Conservation (phyloP, 2,329 filamentous ascomycete species). For the Neonectria hederae region DNA sequence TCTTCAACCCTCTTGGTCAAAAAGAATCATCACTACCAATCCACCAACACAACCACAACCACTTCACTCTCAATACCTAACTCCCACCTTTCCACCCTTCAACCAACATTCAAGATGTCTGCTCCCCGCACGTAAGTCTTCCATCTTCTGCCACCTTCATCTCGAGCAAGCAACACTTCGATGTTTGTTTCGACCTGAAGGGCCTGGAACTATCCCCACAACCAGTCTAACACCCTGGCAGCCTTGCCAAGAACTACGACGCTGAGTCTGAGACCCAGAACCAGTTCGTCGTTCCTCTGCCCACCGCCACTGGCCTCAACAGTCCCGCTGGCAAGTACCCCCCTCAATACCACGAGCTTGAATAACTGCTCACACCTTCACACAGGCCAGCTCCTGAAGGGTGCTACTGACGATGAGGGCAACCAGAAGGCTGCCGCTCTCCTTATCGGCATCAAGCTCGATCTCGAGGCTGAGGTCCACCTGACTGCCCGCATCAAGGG, state of each 20-base stretch:
- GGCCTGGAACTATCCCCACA: background rate
- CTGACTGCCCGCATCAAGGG: slow-evolving; percentile 67
- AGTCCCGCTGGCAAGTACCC: slow-evolving; percentile 42
- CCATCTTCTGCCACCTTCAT: background rate
- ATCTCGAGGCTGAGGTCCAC: slow-evolving; percentile 70
- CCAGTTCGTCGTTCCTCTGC: slow-evolving; percentile 42
- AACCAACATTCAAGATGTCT: slow-evolving; percentile 39
- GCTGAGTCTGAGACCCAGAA: slow-evolving; percentile 38
- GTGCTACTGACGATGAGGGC: slow-evolving; percentile 65
- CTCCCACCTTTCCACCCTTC: slow-evolving; percentile 21
- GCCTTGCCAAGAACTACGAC: slow-evolving; percentile 41
- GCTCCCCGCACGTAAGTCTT: slow-evolving; percentile 38
- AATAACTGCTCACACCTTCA: slow-evolving; percentile 11
- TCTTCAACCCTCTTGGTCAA: slow-evolving; percentile 13
- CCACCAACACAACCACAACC: slow-evolving; percentile 20
- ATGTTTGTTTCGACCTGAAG: slow-evolving; percentile 13
- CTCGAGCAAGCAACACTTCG: background rate
- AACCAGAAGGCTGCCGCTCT: slow-evolving; percentile 66
- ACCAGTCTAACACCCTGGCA: slow-evolving; percentile 28
- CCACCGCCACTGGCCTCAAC: slow-evolving; percentile 48
- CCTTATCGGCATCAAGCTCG: slow-evolving; percentile 70
- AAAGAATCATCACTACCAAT: slow-evolving; percentile 30
- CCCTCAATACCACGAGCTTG: slow-evolving; percentile 27
- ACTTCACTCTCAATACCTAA: slow-evolving; percentile 23
- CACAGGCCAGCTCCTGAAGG: slow-evolving; percentile 64